Percentiles rank a stretch among this genome's conserved stretches.
These are phyloP conservation scores for Daldinia concentrica DNA, from an alignment of 495 filamentous ascomycete species.

Conservation along the genomic window DNA sequence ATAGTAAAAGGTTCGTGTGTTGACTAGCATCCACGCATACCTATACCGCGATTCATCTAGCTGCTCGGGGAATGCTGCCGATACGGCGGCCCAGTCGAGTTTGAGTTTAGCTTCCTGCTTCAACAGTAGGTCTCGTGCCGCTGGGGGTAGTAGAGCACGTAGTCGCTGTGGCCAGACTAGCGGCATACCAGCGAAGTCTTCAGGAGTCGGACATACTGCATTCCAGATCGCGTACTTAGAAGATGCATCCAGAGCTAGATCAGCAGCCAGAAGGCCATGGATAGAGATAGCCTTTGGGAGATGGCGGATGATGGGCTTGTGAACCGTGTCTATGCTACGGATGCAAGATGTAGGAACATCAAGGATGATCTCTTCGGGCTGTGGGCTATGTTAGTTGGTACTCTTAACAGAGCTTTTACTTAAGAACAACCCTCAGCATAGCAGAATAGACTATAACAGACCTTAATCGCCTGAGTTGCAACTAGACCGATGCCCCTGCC, in stretches of 20 bases:
- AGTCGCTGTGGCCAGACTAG: constrained; percentile 69
- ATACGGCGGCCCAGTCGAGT: constrained; percentile 67
- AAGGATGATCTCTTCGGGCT: constrained; percentile 66
- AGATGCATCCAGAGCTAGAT: constrained; percentile 63
- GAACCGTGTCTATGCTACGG: constrained; percentile 68
- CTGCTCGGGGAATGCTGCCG: constrained; percentile 57
- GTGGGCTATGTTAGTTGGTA: constrained; percentile 6
- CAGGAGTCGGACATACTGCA: constrained; percentile 69
- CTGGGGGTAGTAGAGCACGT: constrained; percentile 58
- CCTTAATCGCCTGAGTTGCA: constrained; percentile 70
- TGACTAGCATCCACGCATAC: constrained; percentile 83
- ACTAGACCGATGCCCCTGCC: constrained; percentile 79
- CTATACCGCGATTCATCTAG: constrained; percentile 64
- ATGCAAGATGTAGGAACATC: constrained; percentile 71
- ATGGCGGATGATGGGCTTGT: constrained; percentile 56
- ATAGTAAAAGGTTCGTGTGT: constrained; percentile 85
- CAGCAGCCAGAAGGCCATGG: constrained; percentile 77
- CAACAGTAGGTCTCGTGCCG: constrained; percentile 60
- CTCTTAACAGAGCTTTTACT: background rate
- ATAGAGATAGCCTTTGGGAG: constrained; percentile 64
- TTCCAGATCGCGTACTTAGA: constrained; percentile 64
- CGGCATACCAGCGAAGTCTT: constrained; percentile 73
- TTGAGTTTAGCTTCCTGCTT: constrained; percentile 70
- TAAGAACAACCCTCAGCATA: background rate
- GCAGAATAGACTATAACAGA: constrained; percentile 44